Evolutionary conservation across 2,329 filamentous ascomycete genomes (phyloP).

Genomic region (Phoma sp.): DNA sequence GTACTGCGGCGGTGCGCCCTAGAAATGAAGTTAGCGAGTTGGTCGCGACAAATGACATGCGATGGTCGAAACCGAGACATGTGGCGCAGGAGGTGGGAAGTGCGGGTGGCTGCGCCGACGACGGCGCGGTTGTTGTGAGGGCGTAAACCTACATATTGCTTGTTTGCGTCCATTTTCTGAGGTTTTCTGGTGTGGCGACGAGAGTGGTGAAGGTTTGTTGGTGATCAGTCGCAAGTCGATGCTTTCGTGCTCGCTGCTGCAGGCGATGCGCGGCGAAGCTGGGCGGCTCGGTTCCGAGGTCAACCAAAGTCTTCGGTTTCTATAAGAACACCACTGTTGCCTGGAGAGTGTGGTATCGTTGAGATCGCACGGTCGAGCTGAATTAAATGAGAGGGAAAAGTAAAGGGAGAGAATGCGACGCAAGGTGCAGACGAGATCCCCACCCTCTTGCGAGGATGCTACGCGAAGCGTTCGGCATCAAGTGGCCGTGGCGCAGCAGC

Average conservation of each 20-base stretch:
- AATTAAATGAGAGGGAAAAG: background rate
- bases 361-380: background rate
- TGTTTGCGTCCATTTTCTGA: constrained; percentile 19
- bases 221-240: constrained; percentile 10
- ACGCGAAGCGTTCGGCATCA: constrained; percentile 6
- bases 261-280: constrained; percentile 30
- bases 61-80: constrained; percentile 6
- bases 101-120: background rate
- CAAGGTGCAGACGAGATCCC: background rate
- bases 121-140: background rate
- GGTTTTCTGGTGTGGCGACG: background rate
- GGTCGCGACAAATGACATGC: constrained; percentile 10
- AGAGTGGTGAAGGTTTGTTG: constrained; percentile 17
- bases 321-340: background rate
- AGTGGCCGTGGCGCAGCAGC: background rate
- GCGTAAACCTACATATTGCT: constrained; percentile 39
- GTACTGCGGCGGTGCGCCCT: constrained; percentile 46
- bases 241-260: constrained; percentile 12
- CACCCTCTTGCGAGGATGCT: constrained; percentile 8
- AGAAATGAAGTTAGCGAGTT: constrained; percentile 24
- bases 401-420: background rate
- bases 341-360: background rate
- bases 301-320: background rate
- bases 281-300: constrained; percentile 22
- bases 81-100: constrained; percentile 8